phyloP scores from a whole-genome alignment of 352 stramenopile genomes.

The Elongisporangium senticosum region DNA sequence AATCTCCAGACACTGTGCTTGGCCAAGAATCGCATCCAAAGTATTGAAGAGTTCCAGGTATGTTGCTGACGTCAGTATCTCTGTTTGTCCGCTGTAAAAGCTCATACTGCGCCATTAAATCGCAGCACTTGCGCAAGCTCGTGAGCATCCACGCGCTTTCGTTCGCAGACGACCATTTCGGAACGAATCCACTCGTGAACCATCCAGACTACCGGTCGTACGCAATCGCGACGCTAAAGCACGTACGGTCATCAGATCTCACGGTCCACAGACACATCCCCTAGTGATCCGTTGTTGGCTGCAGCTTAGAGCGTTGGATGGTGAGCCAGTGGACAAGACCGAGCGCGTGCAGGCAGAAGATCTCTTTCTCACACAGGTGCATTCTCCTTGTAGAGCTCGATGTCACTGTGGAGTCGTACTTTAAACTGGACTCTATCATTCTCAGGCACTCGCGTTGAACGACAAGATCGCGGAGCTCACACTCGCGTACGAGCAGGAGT shows the following conservation, averaged over 20 bases:
- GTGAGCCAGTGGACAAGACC: constrained; percentile 18
- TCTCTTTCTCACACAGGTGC: constrained; percentile 40
- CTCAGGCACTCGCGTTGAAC: constrained; percentile 54
- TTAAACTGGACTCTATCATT: background rate
- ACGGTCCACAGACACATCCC: background rate
- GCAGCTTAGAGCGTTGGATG: constrained; percentile 51
- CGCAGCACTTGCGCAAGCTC: constrained; percentile 43
- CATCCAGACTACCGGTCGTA: constrained; percentile 71
- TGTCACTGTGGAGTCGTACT: constrained; percentile 3
- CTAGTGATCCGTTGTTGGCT: background rate
- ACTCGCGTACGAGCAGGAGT: constrained; percentile 48
- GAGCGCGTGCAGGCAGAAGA: constrained; percentile 42
- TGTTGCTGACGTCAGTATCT: background rate
- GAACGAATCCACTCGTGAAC: constrained; percentile 60
- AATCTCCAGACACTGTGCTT: constrained; percentile 69
- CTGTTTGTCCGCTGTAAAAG: background rate
- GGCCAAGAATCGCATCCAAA: constrained; percentile 67
- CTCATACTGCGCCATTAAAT: background rate
- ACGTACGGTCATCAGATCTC: constrained; percentile 20
- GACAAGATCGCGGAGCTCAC: constrained; percentile 50
- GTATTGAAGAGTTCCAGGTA: constrained; percentile 61
- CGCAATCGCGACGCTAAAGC: constrained; percentile 56
- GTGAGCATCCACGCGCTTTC: constrained; percentile 48
- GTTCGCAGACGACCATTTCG: constrained; percentile 83
- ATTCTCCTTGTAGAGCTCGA: background rate